These are phyloP conservation scores for Calycina herbarum DNA, from an alignment of 2,329 filamentous ascomycete genomes.

Conservation along the genomic window DNA sequence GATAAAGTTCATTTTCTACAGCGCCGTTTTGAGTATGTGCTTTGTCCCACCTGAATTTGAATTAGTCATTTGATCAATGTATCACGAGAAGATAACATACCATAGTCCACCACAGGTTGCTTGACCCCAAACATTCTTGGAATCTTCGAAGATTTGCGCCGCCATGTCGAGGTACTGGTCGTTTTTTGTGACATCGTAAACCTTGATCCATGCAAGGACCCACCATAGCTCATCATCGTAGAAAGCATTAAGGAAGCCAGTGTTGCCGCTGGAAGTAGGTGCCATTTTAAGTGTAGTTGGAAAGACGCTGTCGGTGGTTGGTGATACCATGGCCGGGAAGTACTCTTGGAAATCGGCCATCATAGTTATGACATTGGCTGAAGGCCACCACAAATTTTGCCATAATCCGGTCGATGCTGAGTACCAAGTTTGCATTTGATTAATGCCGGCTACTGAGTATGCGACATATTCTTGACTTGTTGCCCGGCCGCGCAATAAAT, in stretches of 20 bases:
- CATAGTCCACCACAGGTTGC: slow-evolving; percentile 56
- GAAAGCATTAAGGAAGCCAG: slow-evolving; percentile 51
- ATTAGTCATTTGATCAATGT: slow-evolving; percentile 10
- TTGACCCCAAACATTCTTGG: slow-evolving; percentile 50
- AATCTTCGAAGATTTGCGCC: slow-evolving; percentile 55
- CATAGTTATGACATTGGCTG: slow-evolving; percentile 64
- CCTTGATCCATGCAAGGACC: slow-evolving; percentile 58
- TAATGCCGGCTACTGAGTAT: slow-evolving; percentile 38
- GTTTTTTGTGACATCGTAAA: slow-evolving; percentile 55
- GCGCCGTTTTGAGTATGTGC: slow-evolving; percentile 53
- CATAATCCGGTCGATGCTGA: slow-evolving; percentile 60
- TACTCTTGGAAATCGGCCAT: slow-evolving; percentile 52
- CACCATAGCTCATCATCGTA: slow-evolving; percentile 67
- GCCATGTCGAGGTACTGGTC: slow-evolving; percentile 54
- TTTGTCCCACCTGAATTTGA: slow-evolving; percentile 51
- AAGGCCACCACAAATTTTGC: slow-evolving; percentile 69
- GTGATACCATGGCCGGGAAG: slow-evolving; percentile 24
- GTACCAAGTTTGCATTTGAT: slow-evolving; percentile 61
- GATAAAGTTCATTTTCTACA: slow-evolving; percentile 58
- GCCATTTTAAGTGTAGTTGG: slow-evolving; percentile 30
- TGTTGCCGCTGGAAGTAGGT: slow-evolving; percentile 36
- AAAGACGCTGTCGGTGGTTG: slow-evolving; percentile 28
- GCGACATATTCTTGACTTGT: slow-evolving; percentile 27
- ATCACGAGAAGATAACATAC: slow-evolving; percentile 22
- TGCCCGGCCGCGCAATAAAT: slow-evolving; percentile 16